phyloP scores from a whole-genome alignment of 164 flowering plant species.

The Protea cynaroides region DNA sequence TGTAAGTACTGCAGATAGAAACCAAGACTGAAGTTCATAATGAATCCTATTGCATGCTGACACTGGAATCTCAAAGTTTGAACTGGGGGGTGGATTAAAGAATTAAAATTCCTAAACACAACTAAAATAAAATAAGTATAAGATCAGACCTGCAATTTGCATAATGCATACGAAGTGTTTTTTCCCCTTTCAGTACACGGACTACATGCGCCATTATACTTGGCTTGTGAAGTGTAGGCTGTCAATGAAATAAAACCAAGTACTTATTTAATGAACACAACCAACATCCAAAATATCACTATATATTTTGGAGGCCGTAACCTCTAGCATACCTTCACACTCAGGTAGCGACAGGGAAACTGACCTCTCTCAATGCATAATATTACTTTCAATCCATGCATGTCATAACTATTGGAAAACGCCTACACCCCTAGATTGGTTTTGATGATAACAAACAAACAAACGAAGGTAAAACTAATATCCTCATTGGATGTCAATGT shows the following conservation, averaged over 20 bases:
- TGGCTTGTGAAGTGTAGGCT: conserved; percentile 99
- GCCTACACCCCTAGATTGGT: too few relatives aligned
- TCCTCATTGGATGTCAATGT: too few relatives aligned
- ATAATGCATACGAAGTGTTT: conserved; percentile 94
- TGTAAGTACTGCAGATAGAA: conserved; percentile 57
- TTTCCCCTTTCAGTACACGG: conserved; percentile 89
- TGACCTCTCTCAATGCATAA: too few relatives aligned
- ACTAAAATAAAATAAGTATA: not conserved
- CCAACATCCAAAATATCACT: not conserved
- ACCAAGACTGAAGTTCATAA: not conserved
- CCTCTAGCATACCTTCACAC: too few relatives aligned
- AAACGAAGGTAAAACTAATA: too few relatives aligned
- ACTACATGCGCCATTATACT: conserved; percentile 97
- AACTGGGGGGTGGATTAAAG: not conserved
- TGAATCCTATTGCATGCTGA: not conserved
- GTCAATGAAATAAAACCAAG: conserved; percentile 17
- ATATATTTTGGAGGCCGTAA: too few relatives aligned
- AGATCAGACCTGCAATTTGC: conserved; percentile 84
- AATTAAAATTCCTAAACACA: not conserved
- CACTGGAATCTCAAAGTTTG: too few relatives aligned
- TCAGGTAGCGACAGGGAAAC: too few relatives aligned
- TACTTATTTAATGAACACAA: not conserved
- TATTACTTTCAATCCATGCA: too few relatives aligned
- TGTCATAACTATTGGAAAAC: too few relatives aligned
- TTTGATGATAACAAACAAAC: too few relatives aligned